Percentiles rank a stretch among this genome's conserved stretches.
These are phyloP conservation scores for Saccharum hybrid DNA, from an alignment of 202 grass and related monocot species.

Conservation along the genomic window DNA sequence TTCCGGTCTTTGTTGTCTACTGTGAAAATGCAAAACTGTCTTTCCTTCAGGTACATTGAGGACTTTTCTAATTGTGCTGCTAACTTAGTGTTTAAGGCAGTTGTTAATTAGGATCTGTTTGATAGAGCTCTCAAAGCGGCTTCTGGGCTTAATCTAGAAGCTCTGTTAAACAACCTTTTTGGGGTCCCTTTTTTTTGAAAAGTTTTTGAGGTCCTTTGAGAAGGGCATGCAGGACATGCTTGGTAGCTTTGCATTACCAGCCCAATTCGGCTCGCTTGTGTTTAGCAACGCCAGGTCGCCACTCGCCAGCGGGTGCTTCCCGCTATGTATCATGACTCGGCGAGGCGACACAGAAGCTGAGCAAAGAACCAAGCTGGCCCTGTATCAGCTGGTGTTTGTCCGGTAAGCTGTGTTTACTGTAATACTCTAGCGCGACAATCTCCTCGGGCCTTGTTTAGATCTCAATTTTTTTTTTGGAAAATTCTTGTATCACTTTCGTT, in stretches of 20 bases:
- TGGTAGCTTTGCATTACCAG: background rate
- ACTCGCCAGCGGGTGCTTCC: too few relatives aligned
- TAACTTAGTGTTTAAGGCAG: constrained; percentile 5
- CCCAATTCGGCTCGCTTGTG: background rate
- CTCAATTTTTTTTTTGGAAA: too few relatives aligned
- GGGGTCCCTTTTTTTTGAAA: too few relatives aligned
- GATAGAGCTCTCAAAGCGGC: background rate
- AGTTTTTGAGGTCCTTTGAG: background rate
- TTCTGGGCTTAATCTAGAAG: background rate
- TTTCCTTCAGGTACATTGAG: background rate
- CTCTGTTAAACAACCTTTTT: background rate
- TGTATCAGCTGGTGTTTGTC: background rate
- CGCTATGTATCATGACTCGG: too few relatives aligned
- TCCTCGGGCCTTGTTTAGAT: background rate
- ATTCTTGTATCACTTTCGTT: too few relatives aligned
- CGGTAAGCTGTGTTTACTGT: background rate
- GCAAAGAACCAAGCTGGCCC: too few relatives aligned
- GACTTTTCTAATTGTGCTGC: background rate
- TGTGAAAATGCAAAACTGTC: constrained; percentile 1
- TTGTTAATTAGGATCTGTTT: background rate
- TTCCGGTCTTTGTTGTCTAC: background rate
- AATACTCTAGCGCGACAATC: background rate
- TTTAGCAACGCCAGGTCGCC: too few relatives aligned
- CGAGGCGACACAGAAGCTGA: too few relatives aligned
- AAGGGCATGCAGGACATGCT: background rate